Evolutionary conservation across 352 stramenopile genomes (phyloP).

Genomic region (Phytopythium litorale): DNA sequence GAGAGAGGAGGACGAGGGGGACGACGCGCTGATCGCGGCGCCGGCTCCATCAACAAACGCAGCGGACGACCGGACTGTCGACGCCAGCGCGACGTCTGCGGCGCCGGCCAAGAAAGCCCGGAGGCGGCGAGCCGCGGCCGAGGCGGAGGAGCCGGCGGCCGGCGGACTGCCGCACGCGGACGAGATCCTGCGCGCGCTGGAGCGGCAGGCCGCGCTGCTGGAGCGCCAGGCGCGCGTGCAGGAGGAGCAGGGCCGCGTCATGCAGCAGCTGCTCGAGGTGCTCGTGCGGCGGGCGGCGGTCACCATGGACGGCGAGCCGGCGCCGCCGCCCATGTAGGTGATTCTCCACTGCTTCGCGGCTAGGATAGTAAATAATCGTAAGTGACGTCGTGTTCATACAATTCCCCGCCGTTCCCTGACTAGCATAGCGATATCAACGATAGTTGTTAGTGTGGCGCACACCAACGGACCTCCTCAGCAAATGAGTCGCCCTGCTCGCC

Average conservation of each 20-base stretch:
- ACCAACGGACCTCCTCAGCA: too few species aligned
- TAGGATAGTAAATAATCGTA: too few species aligned
- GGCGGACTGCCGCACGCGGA: conserved; percentile 14
- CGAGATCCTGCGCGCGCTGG: conserved; percentile 22
- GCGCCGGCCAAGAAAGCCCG: neutral
- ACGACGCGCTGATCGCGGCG: neutral
- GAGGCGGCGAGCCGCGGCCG: neutral
- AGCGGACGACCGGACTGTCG: neutral
- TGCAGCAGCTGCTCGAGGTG: conserved; percentile 21
- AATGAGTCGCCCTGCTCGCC: too few species aligned
- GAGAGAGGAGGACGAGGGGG: neutral
- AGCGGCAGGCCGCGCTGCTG: conserved; percentile 20
- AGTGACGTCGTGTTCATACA: too few species aligned
- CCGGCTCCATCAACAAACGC: neutral
- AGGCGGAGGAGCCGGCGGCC: neutral
- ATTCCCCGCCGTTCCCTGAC: too few species aligned
- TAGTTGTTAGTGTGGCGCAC: too few species aligned
- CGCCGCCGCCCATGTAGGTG: neutral
- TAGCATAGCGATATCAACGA: too few species aligned
- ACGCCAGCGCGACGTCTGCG: neutral
- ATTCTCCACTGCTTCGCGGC: too few species aligned
- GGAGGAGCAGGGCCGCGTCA: conserved; percentile 17
- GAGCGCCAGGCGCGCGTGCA: conserved; percentile 18
- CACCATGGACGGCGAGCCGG: neutral
- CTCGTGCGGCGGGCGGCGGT: conserved; percentile 3